These are phyloP conservation scores for Tolypocladium endophyticum DNA, from an alignment of 2,329 filamentous ascomycete species.

Conservation along the genomic window DNA sequence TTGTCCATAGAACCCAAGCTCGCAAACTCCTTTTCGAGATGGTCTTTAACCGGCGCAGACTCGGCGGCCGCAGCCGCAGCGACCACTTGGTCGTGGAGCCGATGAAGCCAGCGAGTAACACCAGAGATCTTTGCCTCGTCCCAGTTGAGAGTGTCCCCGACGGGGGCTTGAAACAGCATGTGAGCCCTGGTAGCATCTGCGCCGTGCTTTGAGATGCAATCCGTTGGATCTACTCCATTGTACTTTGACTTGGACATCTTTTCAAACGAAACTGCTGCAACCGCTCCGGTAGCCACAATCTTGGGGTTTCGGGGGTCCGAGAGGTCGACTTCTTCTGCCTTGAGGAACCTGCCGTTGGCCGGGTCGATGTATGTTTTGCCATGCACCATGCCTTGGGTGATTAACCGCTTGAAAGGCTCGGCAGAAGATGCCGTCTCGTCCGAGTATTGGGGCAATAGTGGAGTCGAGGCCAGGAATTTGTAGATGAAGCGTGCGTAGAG, in stretches of 20 bases:
- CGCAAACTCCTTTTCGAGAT: slow-evolving; percentile 24
- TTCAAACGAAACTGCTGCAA: slow-evolving; percentile 59
- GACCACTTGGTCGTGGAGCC: slow-evolving; percentile 49
- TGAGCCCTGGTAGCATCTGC: slow-evolving; percentile 79
- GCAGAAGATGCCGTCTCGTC: slow-evolving; percentile 26
- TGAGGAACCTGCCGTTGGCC: slow-evolving; percentile 63
- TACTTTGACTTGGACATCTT: slow-evolving; percentile 96
- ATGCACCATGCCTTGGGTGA: slow-evolving; percentile 90
- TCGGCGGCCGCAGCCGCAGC: slow-evolving; percentile 10
- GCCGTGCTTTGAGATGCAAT: slow-evolving; percentile 63
- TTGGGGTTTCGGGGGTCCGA: slow-evolving; percentile 43
- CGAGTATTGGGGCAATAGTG: slow-evolving; percentile 30
- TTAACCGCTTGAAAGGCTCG: slow-evolving; percentile 73
- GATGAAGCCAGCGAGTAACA: slow-evolving; percentile 68
- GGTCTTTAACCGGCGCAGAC: slow-evolving; percentile 14
- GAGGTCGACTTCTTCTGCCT: slow-evolving; percentile 62
- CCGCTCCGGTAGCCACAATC: slow-evolving; percentile 49
- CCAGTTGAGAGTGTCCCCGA: slow-evolving; percentile 78
- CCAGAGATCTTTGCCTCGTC: slow-evolving; percentile 74
- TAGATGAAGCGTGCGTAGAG: slow-evolving; percentile 86
- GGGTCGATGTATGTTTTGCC: slow-evolving; percentile 75
- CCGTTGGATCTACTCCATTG: slow-evolving; percentile 76
- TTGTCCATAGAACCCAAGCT: slow-evolving; percentile 18
- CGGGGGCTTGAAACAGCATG: slow-evolving; percentile 80
- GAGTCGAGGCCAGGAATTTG: slow-evolving; percentile 62